Evolutionary conservation across 768 basidiomycete genomes (phyloP).

Genomic region (Pleurotus platypus): DNA sequence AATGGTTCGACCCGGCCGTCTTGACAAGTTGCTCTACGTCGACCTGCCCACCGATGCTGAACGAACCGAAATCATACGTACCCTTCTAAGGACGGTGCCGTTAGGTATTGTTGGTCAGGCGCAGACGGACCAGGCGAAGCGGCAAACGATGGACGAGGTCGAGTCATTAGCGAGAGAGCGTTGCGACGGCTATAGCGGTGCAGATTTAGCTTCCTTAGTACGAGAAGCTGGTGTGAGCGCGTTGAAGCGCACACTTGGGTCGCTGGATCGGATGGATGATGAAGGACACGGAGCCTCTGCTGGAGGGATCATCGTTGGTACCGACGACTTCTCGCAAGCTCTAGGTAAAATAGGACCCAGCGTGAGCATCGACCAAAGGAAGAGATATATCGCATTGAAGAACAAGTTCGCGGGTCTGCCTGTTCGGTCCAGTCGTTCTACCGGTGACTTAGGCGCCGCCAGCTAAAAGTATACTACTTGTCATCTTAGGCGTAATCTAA

Average conservation of each 20-base stretch:
- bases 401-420: constrained; percentile 83
- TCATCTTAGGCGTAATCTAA: too few species aligned
- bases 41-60: constrained; percentile 75
- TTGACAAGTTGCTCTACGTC: constrained; percentile 93
- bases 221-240: constrained; percentile 90
- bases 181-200: constrained; percentile 90
- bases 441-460: too few species aligned
- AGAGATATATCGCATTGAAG: constrained; percentile 77
- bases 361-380: constrained; percentile 78
- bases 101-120: constrained; percentile 29
- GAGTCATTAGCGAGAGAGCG: constrained; percentile 48
- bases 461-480: too few species aligned
- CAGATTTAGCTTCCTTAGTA: constrained; percentile 85
- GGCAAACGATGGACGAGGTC: constrained; percentile 14
- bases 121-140: neutral
- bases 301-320: constrained; percentile 36
- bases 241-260: constrained; percentile 63
- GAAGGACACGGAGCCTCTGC: constrained; percentile 17
- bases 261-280: constrained; percentile 57
- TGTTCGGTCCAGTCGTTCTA: constrained; percentile 34
- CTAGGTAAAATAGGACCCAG: constrained; percentile 83
- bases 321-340: constrained; percentile 71
- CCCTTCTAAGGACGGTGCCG: constrained; percentile 70
- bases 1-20: constrained; percentile 91
- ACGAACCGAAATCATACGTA: constrained; percentile 80